phyloP scores from a whole-genome alignment of 306 rosid species.

The Citrullus mucosospermus region DNA sequence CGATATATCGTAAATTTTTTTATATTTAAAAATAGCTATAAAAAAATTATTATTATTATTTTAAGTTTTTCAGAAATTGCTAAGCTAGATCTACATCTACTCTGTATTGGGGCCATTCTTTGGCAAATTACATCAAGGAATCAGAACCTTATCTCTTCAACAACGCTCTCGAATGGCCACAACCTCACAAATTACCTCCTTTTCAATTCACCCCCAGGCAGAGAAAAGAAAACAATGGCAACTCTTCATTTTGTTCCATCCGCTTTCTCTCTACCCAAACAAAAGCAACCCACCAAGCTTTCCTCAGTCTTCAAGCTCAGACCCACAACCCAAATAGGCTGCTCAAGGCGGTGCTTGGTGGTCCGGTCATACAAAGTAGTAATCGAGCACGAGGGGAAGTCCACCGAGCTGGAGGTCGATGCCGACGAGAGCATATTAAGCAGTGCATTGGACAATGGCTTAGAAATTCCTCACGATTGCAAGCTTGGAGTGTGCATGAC shows the following conservation, averaged over 20 bases:
- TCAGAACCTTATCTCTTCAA: conserved; percentile 26
- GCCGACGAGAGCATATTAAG: conserved; percentile 44
- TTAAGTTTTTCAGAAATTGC: too few relatives aligned
- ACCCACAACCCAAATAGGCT: conserved; percentile 3
- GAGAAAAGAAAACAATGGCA: conserved; percentile 29
- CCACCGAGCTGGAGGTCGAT: conserved; percentile 47
- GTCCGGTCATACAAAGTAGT: conserved; percentile 64
- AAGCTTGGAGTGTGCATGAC: conserved; percentile 99
- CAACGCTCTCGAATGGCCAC: conserved; percentile 9
- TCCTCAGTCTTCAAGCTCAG: conserved; percentile 18
- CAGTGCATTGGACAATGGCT: conserved; percentile 64
- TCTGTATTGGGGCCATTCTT: background rate
- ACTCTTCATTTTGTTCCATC: conserved; percentile 40
- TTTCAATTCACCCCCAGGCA: conserved; percentile 7
- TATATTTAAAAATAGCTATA: too few relatives aligned
- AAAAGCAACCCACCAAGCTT: conserved; percentile 23
- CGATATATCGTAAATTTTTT: too few relatives aligned
- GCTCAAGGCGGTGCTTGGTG: conserved; percentile 12
- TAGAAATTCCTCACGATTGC: conserved; percentile 79
- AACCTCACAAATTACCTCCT: conserved; percentile 5
- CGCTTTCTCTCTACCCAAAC: conserved; percentile 25
- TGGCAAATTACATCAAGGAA: background rate
- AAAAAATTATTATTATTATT: too few relatives aligned
- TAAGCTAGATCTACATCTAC: background rate
- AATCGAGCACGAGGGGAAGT: conserved; percentile 56